Base-by-base conservation (phyloP, 1,139 yeast genomes). In the Magnusiomyces suaveolens region DNA sequence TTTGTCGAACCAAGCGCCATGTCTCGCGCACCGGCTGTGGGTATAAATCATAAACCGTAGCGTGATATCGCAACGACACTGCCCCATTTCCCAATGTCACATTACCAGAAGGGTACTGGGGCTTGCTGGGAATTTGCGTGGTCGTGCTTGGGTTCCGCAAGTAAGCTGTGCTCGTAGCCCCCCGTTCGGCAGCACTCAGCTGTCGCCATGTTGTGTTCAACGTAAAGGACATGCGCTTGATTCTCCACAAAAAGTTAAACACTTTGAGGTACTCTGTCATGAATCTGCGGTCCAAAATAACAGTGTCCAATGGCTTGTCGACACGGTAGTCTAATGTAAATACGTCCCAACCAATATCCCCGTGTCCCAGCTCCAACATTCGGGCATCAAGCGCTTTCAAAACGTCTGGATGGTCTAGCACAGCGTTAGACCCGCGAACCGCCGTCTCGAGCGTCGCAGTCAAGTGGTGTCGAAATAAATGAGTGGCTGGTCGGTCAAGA, bases 251-350 rank as follows among this genome's bases (percentile, higher is more conserved):
- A 64, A 89, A 87, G 64, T 89, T 87, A 71, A 92, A 92, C 62
- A 90, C 79, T 62, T 87, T 79, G 54, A 88, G 73, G 65, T 92
- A 92, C 60, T 84, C 88, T 51, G 75, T 75, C 46, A 75, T 73
- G 2, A 80, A 65, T 43, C 54, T 56, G 16, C 61, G 59, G 55
- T 72, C 72, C 47, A 74, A 58, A 3, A 74, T 60, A 8, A 70
- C 71, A 26, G 63, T 60, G 46, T 71, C 72, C 44, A 75, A 21
- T 80, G 90, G 65, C 20, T 78, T 69, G 51, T 79, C 84, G 3
- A 88, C 73, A 52, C 82, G 76, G 66, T 87, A 92, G 64, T 89
- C 97, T 50, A 92, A 72, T 0, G 97, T 88, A 67, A 92, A 90
- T 2, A 87, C 89, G 65, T 90, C 96, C 97, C 97, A 92, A 73